Base-by-base conservation (phyloP, 192 early-diverging fungal genomes). In the Podila epicladia region DNA sequence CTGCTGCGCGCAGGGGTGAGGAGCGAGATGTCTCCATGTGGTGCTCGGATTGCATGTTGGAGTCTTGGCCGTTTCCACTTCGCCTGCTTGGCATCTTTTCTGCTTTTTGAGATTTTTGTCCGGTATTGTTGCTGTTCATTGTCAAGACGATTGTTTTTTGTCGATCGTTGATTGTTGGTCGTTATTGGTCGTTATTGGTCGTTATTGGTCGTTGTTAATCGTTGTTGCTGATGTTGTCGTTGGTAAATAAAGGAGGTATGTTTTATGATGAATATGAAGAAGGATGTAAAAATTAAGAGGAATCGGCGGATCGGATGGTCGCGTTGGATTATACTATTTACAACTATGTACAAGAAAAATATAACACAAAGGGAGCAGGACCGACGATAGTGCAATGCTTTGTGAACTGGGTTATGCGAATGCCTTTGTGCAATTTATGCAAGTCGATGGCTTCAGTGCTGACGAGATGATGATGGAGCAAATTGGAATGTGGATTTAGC, bases 31-130 rank as follows among this genome's bases (percentile, higher is more conserved):
- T 63, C 50, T 32, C 41, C 9, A 3, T 9, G 11, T 31, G 12
- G 22, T 41, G 28, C 11, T 64, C 61, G n/a, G 73, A 74, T 48
- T 57, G 65, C 73, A 74, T 74, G 65, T 29, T 68, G 6, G 73
- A 68, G 29, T 74, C 73, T n/a, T 20, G 73, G 45, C 31, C 37
- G 24, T 50, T 38, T 37, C 32, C 19, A n/a, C 65, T 65, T 0
- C 45, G 50, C 12, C 53, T 22, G 6, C 59, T 38, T 3, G 37
- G 45, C 32, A 51, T 29, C 26, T 57, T 58, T 26, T 58, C 37
- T 19, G 31, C 37, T 45, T 69, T 58, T 58, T 29, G 32, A 22
- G 37, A 58, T 24, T 32, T 60, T 58, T 48, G 33, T 29, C 29
- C 29, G 67, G 62, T 62, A 38, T n/a, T 59, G 35, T 45, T 68